Conservation (phyloP, 805 yeast species). For the Torulaspora maleeae region DNA sequence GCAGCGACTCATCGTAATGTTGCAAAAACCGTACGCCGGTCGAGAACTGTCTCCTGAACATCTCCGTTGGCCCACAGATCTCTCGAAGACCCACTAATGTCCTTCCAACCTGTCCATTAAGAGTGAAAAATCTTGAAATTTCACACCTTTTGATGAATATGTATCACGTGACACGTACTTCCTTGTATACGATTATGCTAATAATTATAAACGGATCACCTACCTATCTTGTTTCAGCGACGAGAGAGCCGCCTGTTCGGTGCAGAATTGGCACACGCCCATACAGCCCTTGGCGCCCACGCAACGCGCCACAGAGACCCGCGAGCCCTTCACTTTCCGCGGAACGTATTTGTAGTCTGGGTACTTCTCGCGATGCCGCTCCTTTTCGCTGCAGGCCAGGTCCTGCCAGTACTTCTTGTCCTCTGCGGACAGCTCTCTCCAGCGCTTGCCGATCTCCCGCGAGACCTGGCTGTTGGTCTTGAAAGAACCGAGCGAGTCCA, state of each 20-base stretch:
- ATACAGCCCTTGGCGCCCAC: not conserved
- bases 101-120: not conserved
- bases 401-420: slow-evolving; percentile 78
- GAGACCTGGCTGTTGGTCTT: slow-evolving; percentile 40
- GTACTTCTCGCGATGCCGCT: slow-evolving; percentile 60
- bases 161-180: not conserved
- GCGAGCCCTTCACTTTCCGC: slow-evolving; percentile 8
- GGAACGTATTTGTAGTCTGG: slow-evolving; percentile 87
- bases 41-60: slow-evolving; percentile 25
- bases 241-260: not conserved
- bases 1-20: slow-evolving; percentile 31
- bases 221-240: not conserved
- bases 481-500: slow-evolving; percentile 35
- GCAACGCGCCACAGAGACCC: not conserved
- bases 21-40: slow-evolving; percentile 17
- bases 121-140: not conserved
- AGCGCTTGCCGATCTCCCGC: slow-evolving; percentile 50
- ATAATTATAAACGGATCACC: too few relatives aligned
- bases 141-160: too few relatives aligned
- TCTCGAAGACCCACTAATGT: too few relatives aligned
- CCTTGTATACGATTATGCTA: not conserved
- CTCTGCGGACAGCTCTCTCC: slow-evolving; percentile 41
- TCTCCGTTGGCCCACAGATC: not conserved
- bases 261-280: slow-evolving; percentile 6
- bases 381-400: slow-evolving; percentile 63